Evolutionary conservation across 495 filamentous ascomycete species (phyloP), one percentile per base, ranked within the genome.

Genomic region (Jackrogersella multiformis): DNA sequence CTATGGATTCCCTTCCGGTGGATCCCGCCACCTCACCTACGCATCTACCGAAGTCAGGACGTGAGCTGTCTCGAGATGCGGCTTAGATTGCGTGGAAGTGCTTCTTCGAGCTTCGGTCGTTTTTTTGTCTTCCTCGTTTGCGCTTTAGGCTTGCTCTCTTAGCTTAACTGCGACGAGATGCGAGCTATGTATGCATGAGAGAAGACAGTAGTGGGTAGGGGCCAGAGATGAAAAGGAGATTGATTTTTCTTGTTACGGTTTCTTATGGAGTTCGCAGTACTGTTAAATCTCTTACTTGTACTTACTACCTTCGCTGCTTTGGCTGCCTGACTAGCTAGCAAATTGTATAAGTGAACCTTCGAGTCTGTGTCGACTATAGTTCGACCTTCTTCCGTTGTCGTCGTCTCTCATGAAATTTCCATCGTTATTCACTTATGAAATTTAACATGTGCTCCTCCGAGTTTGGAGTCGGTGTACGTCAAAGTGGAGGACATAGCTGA

Each of bases 261-360:
- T n/a, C 21, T 46, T 21, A 13, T 46, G 21, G 1, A n/a, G 20
- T 26, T 24, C 42, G 10, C 8, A 20, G 3, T 24, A 20, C 10
- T 13, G 42, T 45, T 13, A 20, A 24, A 20, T 49, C 45, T 32
- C 21, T 49, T 18, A 32, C 16, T 5, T 51, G 46, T 51, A 51
- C 15, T 18, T 51, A 51, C 24, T 18, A n/a, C 24, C 26, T 34
- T 32, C 24, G 46, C 26, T 51, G n/a, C 5, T 21, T 49, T 28
- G 45, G 45, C 23, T 30, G 45, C 21, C 45, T 30, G n/a, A 12
- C 45, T 34, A 32, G n/a, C 45, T 49, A 24, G 45, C 23, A 32
- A 30, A 7, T 15, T 49, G 45, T 49, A 49, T 51, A 51, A 51
- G 46, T 51, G 26, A 32, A 32, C 24, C n/a, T 49, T 30, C 45